phyloP scores from a whole-genome alignment of 805 yeast species.

The Kockiozyma suomiensis region DNA sequence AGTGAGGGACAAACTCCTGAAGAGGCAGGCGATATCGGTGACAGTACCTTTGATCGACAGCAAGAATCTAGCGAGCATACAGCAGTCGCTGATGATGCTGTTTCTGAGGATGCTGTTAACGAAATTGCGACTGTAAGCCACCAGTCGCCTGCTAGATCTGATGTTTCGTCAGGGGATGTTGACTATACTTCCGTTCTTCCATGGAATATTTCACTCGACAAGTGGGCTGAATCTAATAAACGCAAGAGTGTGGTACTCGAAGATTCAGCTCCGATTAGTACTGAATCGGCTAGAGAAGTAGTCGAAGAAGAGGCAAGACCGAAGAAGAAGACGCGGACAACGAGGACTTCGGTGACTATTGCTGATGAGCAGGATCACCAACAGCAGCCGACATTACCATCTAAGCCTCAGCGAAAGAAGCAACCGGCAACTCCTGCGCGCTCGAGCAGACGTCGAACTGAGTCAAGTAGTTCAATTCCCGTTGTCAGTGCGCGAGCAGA shows the following conservation, averaged over 20 bases:
- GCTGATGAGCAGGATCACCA: neutral
- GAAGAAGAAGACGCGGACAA: neutral
- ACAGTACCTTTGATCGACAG: neutral
- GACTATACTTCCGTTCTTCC: constrained; percentile 29
- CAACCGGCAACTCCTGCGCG: constrained; percentile 11
- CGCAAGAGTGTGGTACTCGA: constrained; percentile 7
- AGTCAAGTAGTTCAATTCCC: constrained; percentile 3
- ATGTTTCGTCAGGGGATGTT: neutral
- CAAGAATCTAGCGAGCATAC: neutral
- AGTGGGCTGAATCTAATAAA: constrained; percentile 32
- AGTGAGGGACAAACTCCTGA: no score
- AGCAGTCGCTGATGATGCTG: neutral
- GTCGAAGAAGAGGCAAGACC: neutral
- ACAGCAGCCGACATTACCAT: neutral
- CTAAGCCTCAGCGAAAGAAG: neutral
- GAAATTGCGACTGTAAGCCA: no score
- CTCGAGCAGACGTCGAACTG: neutral
- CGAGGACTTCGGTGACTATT: neutral
- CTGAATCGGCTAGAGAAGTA: neutral
- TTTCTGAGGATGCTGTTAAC: no score
- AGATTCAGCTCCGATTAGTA: neutral
- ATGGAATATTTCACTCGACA: constrained; percentile 29
- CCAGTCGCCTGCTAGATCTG: neutral
- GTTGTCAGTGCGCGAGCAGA: neutral
- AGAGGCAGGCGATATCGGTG: no score